Percentiles rank a stretch among this genome's conserved stretches.
phyloP scores from a whole-genome alignment of 2,329 filamentous ascomycete genomes.

The Ceratocystis variospora region DNA sequence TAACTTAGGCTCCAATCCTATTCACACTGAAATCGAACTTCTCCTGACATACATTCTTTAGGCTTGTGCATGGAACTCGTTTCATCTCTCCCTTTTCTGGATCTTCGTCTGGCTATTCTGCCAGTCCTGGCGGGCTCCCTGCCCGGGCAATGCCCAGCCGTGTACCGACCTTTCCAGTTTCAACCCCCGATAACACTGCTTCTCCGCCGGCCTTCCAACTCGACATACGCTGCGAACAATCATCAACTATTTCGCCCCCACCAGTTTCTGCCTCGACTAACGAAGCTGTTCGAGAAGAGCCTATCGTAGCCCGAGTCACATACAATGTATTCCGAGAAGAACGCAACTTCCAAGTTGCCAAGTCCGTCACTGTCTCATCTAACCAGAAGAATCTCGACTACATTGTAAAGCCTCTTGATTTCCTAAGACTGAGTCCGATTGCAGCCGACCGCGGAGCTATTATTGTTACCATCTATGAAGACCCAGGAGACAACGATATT shows the following conservation, averaged over 20 bases:
- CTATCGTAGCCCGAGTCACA: constrained; percentile 70
- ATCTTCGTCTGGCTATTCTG: constrained; percentile 29
- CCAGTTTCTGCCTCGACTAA: constrained; percentile 25
- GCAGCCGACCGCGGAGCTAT: constrained; percentile 57
- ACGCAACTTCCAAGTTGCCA: constrained; percentile 71
- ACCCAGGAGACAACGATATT: constrained; percentile 61
- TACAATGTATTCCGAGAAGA: constrained; percentile 72
- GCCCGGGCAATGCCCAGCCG: constrained; percentile 29
- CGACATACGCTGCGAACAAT: constrained; percentile 30
- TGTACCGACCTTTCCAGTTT: constrained; percentile 12
- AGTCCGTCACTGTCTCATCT: constrained; percentile 53
- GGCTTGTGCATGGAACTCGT: constrained; percentile 55
- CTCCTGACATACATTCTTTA: constrained; percentile 23
- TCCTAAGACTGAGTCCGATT: constrained; percentile 55
- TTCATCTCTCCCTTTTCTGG: constrained; percentile 33
- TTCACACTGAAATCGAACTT: not conserved
- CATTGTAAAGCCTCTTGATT: constrained; percentile 67
- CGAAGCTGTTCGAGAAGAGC: constrained; percentile 36
- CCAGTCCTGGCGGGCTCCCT: constrained; percentile 31
- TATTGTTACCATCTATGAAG: constrained; percentile 67
- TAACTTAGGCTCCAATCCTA: not conserved
- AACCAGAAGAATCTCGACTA: constrained; percentile 57
- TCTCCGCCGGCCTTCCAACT: constrained; percentile 23
- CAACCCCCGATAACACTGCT: constrained; percentile 23
- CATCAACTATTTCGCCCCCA: constrained; percentile 26